Evolutionary conservation across 2,329 filamentous ascomycete genomes (phyloP).

Genomic region (Cryphonectria carpinicola): DNA sequence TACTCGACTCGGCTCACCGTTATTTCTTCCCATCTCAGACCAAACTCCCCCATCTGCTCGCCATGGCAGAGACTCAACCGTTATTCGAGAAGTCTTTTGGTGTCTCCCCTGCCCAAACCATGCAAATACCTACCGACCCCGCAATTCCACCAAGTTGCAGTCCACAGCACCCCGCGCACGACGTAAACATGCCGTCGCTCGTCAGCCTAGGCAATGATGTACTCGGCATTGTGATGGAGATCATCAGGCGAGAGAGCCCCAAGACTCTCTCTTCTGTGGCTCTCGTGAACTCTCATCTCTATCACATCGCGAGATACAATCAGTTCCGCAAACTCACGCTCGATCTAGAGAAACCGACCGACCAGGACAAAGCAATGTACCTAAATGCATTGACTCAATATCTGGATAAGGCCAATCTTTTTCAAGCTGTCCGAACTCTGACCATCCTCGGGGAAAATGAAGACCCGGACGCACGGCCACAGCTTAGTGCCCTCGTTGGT

Average conservation of each 20-base stretch:
- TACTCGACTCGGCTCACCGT: not conserved
- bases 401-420: not conserved
- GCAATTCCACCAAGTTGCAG: not conserved
- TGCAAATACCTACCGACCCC: not conserved
- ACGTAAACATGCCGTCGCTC: not conserved
- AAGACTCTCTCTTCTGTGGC: not conserved
- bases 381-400: not conserved
- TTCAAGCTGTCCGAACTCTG: not conserved
- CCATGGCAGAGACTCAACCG: not conserved
- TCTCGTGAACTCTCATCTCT: conserved; percentile 3
- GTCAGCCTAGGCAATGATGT: not conserved
- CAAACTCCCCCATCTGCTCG: not conserved
- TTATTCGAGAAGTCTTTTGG: not conserved
- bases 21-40: not conserved
- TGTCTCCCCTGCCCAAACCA: not conserved
- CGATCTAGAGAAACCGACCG: not conserved
- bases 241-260: not conserved
- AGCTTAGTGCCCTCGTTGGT: not conserved
- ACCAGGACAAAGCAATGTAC: too few species aligned
- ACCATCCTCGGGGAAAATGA: not conserved
- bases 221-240: not conserved
- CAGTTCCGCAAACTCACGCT: not conserved
- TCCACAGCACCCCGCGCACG: not conserved
- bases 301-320: conserved; percentile 7
- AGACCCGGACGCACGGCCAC: not conserved